Conservation (phyloP, 2,329 filamentous ascomycete species). For the Phialophora macrospora region DNA sequence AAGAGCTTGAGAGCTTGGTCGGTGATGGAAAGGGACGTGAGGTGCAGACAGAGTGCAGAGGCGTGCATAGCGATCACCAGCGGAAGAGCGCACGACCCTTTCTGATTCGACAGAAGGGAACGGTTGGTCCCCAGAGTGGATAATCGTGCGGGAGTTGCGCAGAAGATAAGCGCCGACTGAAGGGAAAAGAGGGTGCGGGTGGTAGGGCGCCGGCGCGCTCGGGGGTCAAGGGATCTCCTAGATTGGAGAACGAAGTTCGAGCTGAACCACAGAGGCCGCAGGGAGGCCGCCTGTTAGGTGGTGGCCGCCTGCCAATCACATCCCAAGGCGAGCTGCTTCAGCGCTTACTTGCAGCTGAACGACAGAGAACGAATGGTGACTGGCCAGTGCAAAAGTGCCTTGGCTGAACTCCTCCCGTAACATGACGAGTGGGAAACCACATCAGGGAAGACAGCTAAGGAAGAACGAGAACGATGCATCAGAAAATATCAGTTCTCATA, state of each 20-base stretch:
- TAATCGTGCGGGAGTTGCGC: not conserved
- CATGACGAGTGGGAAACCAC: not conserved
- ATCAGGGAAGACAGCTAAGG: too few species aligned
- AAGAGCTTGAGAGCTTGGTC: slow-evolving; percentile 15
- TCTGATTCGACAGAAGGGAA: slow-evolving; percentile 19
- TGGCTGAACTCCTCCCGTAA: not conserved
- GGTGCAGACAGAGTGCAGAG: slow-evolving; percentile 23
- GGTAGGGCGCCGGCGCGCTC: slow-evolving; percentile 1
- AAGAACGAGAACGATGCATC: not conserved
- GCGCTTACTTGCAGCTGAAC: slow-evolving; percentile 31
- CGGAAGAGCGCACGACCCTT: not conserved
- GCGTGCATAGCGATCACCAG: slow-evolving; percentile 28
- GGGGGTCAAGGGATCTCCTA: not conserved
- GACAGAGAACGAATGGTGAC: slow-evolving; percentile 9
- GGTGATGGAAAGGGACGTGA: slow-evolving; percentile 20
- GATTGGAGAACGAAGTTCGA: not conserved
- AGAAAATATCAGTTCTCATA: not conserved
- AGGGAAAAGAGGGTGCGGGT: slow-evolving; percentile 33
- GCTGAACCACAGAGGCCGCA: slow-evolving; percentile 3
- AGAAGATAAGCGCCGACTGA: slow-evolving; percentile 33
- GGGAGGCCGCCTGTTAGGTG: not conserved
- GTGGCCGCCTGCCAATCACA: slow-evolving; percentile 6
- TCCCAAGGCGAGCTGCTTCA: not conserved
- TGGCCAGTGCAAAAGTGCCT: slow-evolving; percentile 10
- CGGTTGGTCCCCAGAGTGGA: slow-evolving; percentile 9